Evolutionary conservation across 768 basidiomycete species (phyloP).

Genomic region (Terana coerulea): DNA sequence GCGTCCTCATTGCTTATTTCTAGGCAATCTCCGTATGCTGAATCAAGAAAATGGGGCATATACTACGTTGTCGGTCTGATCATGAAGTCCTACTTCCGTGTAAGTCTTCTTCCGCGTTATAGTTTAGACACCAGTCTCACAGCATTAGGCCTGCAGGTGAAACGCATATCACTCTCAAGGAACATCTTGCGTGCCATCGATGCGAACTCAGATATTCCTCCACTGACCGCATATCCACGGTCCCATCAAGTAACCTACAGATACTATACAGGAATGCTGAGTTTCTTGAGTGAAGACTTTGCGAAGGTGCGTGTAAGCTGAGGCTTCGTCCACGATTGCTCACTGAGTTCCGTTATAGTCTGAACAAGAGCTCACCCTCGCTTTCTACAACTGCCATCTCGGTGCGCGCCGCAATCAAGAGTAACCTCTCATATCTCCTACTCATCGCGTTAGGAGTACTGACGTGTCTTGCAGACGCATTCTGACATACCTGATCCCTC

Average conservation of each 20-base stretch:
- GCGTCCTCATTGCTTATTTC: background rate
- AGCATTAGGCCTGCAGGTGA: conserved; percentile 52
- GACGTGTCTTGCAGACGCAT: conserved; percentile 62
- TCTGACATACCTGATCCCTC: conserved; percentile 84
- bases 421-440: conserved; percentile 45
- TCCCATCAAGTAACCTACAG: conserved; percentile 87
- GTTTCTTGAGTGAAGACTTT: conserved; percentile 91
- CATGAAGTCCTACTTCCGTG: conserved; percentile 93
- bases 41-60: conserved; percentile 85
- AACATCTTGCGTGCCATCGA: conserved; percentile 88
- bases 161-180: conserved; percentile 86
- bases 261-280: conserved; percentile 94
- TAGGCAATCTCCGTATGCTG: conserved; percentile 63
- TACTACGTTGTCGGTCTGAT: conserved; percentile 91
- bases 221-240: conserved; percentile 69
- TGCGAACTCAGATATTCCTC: conserved; percentile 82
- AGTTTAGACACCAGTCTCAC: background rate
- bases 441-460: background rate
- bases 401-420: conserved; percentile 74
- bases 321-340: background rate
- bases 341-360: conserved; percentile 43
- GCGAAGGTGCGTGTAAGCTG: conserved; percentile 50
- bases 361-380: conserved; percentile 81
- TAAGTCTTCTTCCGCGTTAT: conserved; percentile 32
- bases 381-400: conserved; percentile 80